Percentiles rank a stretch among this genome's conserved stretches.
Evolutionary conservation across 495 filamentous ascomycete species (phyloP).

Genomic region (Gamarada debralockiae): DNA sequence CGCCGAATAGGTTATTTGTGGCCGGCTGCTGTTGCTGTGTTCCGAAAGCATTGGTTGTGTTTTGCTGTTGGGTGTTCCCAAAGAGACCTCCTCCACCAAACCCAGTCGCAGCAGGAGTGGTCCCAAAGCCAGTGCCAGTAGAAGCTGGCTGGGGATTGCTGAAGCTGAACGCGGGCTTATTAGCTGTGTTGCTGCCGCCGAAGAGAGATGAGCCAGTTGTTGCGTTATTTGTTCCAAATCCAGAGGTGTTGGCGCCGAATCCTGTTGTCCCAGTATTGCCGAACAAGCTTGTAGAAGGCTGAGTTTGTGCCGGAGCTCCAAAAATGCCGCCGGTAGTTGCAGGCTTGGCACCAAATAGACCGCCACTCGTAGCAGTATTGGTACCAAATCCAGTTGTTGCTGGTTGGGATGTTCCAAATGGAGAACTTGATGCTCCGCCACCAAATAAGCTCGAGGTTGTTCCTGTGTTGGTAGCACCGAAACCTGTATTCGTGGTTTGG

Average conservation of each 20-base stretch:
- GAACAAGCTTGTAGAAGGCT: conserved; percentile 29
- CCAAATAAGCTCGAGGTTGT: conserved; percentile 48
- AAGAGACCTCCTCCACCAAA: conserved; percentile 38
- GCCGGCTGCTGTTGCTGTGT: conserved; percentile 29
- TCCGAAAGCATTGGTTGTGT: conserved; percentile 21
- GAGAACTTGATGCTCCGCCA: conserved; percentile 36
- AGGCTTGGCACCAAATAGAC: conserved; percentile 50
- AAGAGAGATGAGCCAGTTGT: conserved; percentile 29
- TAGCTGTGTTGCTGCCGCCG: conserved; percentile 20
- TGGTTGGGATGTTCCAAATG: conserved; percentile 52
- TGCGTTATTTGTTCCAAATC: conserved; percentile 25
- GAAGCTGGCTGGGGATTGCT: conserved; percentile 30
- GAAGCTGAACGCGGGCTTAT: conserved; percentile 33
- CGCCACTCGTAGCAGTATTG: conserved; percentile 38
- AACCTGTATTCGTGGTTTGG: conserved; percentile 31
- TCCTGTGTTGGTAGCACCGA: conserved; percentile 38
- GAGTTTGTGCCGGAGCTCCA: conserved; percentile 17
- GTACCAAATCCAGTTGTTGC: conserved; percentile 39
- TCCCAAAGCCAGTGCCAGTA: conserved; percentile 36
- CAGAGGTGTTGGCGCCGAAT: conserved; percentile 24
- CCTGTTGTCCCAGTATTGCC: conserved; percentile 23
- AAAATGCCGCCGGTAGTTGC: conserved; percentile 29
- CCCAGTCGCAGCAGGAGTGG: conserved; percentile 32
- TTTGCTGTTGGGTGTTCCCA: conserved; percentile 27
- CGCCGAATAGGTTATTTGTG: conserved; percentile 25